Conservation (phyloP, 2,329 filamentous ascomycete species). For the Cladosporium sp. region DNA sequence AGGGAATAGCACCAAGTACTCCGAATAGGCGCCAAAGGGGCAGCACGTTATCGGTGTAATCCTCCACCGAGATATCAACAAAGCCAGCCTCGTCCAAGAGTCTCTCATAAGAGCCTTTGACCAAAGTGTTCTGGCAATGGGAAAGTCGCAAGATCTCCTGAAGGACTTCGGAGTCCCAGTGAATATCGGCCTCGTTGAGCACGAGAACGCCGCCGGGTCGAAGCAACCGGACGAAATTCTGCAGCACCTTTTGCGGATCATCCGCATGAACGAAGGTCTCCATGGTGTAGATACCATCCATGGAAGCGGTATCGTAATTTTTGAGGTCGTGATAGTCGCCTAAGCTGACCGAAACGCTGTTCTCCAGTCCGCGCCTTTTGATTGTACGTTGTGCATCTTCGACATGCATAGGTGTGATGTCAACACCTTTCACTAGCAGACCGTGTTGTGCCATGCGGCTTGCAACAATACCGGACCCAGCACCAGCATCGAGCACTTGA, state of each 20-base stretch:
- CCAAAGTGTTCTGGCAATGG: slow-evolving; percentile 27
- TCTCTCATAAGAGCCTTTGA: slow-evolving; percentile 35
- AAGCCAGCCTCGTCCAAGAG: too few species aligned
- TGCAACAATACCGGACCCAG: too few species aligned
- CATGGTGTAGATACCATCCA: slow-evolving; percentile 53
- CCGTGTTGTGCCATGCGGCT: too few species aligned
- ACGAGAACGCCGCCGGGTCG: slow-evolving; percentile 45
- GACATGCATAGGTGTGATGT: slow-evolving; percentile 47
- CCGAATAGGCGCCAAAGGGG: too few species aligned
- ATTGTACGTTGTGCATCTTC: slow-evolving; percentile 41
- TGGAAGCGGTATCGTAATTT: slow-evolving; percentile 32
- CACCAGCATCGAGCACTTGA: too few species aligned
- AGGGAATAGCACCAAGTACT: too few species aligned
- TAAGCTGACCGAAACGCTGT: slow-evolving; percentile 35
- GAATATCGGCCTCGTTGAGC: slow-evolving; percentile 44
- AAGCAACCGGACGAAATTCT: slow-evolving; percentile 45
- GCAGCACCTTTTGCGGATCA: slow-evolving; percentile 35
- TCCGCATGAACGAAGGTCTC: slow-evolving; percentile 52
- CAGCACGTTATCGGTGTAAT: too few species aligned
- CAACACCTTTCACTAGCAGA: slow-evolving; percentile 46
- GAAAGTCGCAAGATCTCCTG: slow-evolving; percentile 19
- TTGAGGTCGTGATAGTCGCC: slow-evolving; percentile 52
- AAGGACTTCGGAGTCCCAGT: slow-evolving; percentile 18
- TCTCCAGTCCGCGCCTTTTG: slow-evolving; percentile 29
- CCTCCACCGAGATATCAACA: too few species aligned